Conservation (phyloP, 2,329 filamentous ascomycete genomes). For the Fusarium drepaniforme region DNA sequence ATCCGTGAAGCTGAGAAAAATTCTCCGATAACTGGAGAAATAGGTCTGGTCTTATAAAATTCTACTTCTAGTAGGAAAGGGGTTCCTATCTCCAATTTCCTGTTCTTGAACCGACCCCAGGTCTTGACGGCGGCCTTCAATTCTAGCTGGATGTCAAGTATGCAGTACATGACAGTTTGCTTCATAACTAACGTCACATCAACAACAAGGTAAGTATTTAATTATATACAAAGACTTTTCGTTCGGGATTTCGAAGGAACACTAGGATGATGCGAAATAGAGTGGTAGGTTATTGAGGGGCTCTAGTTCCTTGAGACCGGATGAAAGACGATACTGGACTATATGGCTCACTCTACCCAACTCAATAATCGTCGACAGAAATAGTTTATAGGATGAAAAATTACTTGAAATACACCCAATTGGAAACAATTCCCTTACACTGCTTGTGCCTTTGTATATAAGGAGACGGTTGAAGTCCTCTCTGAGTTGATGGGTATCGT, state of each 20-base stretch:
- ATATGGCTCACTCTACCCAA: background rate
- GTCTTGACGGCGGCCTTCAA: background rate
- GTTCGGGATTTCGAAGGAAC: background rate
- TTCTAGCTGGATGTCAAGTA: background rate
- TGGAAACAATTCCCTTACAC: background rate
- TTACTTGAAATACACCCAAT: background rate
- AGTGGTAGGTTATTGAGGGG: background rate
- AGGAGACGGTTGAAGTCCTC: background rate
- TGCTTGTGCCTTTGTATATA: too few relatives aligned
- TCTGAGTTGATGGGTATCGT: background rate
- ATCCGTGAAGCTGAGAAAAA: background rate
- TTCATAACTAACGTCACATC: background rate
- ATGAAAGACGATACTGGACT: background rate
- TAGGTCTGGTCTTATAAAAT: background rate
- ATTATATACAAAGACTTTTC: background rate
- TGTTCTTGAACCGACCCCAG: background rate
- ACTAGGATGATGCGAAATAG: background rate
- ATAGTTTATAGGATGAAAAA: background rate
- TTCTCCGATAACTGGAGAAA: background rate
- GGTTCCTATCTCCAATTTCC: background rate
- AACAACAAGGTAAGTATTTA: background rate
- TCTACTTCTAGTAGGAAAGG: background rate
- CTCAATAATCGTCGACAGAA: background rate
- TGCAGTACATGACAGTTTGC: background rate
- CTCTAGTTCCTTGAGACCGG: background rate